phyloP scores from a whole-genome alignment of 805 yeast genomes.

The Ascoidea rubescens region DNA sequence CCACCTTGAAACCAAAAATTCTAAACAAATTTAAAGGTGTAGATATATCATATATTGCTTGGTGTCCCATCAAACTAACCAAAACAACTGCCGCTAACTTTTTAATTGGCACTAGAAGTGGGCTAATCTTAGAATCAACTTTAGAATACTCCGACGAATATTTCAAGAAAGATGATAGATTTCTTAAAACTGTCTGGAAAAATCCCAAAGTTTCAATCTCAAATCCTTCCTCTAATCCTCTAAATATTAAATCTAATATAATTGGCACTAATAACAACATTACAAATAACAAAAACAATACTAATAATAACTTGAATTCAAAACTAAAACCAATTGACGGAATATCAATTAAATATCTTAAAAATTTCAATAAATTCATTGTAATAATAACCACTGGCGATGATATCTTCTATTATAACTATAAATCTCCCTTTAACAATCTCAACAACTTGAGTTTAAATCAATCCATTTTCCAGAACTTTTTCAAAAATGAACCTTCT shows the following conservation, averaged over 20 bases:
- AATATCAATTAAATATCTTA: conserved; percentile 10
- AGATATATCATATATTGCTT: conserved; percentile 27
- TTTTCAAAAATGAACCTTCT: conserved; percentile 16
- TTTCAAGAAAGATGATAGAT: conserved; percentile 24
- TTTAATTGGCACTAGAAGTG: conserved; percentile 34
- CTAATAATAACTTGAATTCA: not conserved
- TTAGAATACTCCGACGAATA: conserved; percentile 31
- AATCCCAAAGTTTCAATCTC: conserved; percentile 11
- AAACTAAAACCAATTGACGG: conserved; percentile 15
- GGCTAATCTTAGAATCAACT: conserved; percentile 31
- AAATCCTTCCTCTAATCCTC: not conserved
- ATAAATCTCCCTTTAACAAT: conserved; percentile 1
- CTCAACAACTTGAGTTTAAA: conserved; percentile 12
- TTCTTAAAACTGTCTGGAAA: conserved; percentile 27
- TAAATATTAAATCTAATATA: not conserved
- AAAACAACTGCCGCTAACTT: conserved; percentile 28
- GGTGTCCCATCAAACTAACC: conserved; percentile 18
- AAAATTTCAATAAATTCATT: conserved; percentile 5
- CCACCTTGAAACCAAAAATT: conserved; percentile 24
- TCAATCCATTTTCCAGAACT: conserved; percentile 12
- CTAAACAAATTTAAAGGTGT: conserved; percentile 34
- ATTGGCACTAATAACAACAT: no score
- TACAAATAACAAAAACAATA: conserved; percentile 4
- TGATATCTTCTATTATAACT: conserved; percentile 18
- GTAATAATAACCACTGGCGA: conserved; percentile 17